These are phyloP conservation scores for Haplosporangium gracile DNA, from an alignment of 192 early-diverging fungal genomes.

Conservation along the genomic window DNA sequence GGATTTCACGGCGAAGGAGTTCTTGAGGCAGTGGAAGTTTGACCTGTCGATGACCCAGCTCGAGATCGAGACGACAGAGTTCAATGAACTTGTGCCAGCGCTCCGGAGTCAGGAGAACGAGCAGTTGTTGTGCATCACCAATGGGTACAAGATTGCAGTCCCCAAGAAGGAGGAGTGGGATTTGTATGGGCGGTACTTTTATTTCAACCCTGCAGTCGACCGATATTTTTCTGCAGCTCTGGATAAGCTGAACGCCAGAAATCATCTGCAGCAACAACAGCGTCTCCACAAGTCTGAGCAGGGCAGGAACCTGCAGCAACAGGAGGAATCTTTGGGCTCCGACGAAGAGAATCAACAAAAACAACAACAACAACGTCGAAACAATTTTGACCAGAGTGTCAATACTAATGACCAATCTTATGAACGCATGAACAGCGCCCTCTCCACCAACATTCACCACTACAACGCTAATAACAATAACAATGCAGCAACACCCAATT, in stretches of 20 bases:
- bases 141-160: slow-evolving; percentile 27
- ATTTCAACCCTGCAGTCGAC: slow-evolving; percentile 21
- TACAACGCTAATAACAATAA: neutral
- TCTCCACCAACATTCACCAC: neutral
- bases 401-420: neutral
- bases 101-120: slow-evolving; percentile 10
- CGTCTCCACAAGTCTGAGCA: neutral
- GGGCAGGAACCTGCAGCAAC: neutral
- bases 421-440: slow-evolving; percentile 16
- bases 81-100: slow-evolving; percentile 12
- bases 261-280: neutral
- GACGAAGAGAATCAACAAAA: neutral
- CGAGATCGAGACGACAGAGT: slow-evolving; percentile 21
- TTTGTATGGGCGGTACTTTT: slow-evolving; percentile 35
- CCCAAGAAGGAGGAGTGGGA: slow-evolving; percentile 28
- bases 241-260: neutral
- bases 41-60: slow-evolving; percentile 17
- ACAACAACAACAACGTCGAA: neutral
- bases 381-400: neutral
- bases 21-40: slow-evolving; percentile 44
- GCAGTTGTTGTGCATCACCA: slow-evolving; percentile 33
- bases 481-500: neutral
- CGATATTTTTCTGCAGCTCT: slow-evolving; percentile 4
- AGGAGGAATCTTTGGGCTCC: neutral
- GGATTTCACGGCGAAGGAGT: slow-evolving; percentile 37